Evolutionary conservation across 164 flowering plant species (phyloP).

Genomic region (Vitis vinifera): DNA sequence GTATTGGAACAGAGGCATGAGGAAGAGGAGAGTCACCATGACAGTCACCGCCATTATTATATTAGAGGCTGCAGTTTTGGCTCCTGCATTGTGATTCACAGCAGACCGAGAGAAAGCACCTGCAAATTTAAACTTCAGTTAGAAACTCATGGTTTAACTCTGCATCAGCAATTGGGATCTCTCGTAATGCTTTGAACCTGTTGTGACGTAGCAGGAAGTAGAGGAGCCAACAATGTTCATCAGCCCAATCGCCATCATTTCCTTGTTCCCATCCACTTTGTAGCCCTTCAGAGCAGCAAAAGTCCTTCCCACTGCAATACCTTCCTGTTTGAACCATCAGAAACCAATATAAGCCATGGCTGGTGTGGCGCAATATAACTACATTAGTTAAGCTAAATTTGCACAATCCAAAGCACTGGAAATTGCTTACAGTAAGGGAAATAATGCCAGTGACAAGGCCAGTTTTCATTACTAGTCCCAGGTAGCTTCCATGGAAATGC

Average conservation of each 20-base stretch:
- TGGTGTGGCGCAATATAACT: neutral
- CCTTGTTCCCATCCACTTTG: constrained; percentile 94
- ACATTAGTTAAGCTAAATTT: neutral
- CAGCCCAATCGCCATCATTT: constrained; percentile 93
- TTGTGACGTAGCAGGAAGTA: constrained; percentile 90
- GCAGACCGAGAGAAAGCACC: constrained; percentile 94
- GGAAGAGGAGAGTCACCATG: constrained; percentile 82
- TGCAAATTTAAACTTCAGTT: constrained; percentile 18
- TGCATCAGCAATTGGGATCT: neutral
- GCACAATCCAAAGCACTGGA: neutral
- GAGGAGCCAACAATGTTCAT: constrained; percentile 91
- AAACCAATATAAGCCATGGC: neutral
- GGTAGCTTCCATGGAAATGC: constrained; percentile 50
- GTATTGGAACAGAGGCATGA: constrained; percentile 89
- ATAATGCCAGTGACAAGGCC: constrained; percentile 89
- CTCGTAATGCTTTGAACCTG: constrained; percentile 41
- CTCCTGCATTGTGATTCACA: constrained; percentile 91
- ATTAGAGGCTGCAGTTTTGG: constrained; percentile 83
- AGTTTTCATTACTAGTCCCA: constrained; percentile 71
- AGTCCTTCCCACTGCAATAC: constrained; percentile 95
- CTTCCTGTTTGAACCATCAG: constrained; percentile 57
- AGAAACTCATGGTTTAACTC: neutral
- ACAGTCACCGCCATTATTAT: constrained; percentile 86
- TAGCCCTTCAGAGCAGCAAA: constrained; percentile 83
- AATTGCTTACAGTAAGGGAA: constrained; percentile 80